These are phyloP conservation scores for Rhizopogon sp. DNA, from an alignment of 768 basidiomycete species.

Conservation along the genomic window DNA sequence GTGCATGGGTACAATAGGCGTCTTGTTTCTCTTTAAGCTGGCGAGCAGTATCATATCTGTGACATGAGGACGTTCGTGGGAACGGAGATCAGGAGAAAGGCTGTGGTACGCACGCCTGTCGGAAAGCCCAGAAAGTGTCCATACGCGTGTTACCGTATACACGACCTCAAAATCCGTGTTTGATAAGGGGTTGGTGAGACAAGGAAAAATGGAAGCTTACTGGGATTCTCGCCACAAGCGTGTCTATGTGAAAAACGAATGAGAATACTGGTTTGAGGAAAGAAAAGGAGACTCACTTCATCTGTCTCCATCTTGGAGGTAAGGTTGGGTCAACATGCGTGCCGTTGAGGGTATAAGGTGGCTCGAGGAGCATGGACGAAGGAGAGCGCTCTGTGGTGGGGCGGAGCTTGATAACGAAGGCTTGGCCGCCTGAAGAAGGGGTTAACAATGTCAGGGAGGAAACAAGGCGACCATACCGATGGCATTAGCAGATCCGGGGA, in stretches of 20 bases:
- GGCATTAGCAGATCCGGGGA: constrained; percentile 73
- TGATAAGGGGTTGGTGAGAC: neutral
- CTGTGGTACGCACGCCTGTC: constrained; percentile 35
- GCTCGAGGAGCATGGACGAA: constrained; percentile 80
- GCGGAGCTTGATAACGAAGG: constrained; percentile 82
- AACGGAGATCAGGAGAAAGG: neutral
- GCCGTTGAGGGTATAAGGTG: constrained; percentile 60
- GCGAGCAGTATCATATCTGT: constrained; percentile 48
- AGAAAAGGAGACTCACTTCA: constrained; percentile 50
- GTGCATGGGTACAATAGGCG: constrained; percentile 42
- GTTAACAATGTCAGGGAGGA: constrained; percentile 1
- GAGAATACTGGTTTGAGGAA: constrained; percentile 1
- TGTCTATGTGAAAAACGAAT: constrained; percentile 33
- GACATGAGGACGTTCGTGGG: constrained; percentile 1
- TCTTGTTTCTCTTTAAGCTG: constrained; percentile 53
- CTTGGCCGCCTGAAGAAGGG: constrained; percentile 65
- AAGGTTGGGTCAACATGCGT: constrained; percentile 32
- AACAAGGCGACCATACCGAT: constrained; percentile 48
- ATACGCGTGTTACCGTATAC: constrained; percentile 35
- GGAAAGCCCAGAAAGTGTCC: constrained; percentile 48
- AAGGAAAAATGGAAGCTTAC: constrained; percentile 15
- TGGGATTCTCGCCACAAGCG: constrained; percentile 59
- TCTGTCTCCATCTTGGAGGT: constrained; percentile 68
- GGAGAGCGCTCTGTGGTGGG: constrained; percentile 72
- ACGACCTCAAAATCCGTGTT: constrained; percentile 8